Base-by-base conservation (phyloP, 805 yeast genomes). In the Millerago galiae region DNA sequence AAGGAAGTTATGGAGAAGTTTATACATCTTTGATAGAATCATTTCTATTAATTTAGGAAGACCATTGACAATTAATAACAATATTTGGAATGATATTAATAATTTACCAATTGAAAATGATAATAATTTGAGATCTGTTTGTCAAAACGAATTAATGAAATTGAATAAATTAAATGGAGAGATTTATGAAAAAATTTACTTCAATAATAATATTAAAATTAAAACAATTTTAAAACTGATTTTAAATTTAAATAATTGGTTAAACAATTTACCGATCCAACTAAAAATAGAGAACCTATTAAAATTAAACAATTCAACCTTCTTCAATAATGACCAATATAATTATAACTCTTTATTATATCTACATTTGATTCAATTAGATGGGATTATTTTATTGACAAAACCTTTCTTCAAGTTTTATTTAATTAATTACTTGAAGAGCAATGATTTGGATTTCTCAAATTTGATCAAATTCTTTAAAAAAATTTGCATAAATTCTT, bases 401-500 rank as follows among this genome's bases (percentile, higher is more conserved):
- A 48, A 62, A n/a, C 70, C 71, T 14, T 65, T 65, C 39, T 63
- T 62, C 43, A 53, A 60, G 49, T 63, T 53, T 44, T 35, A 49
- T 27, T 46, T 60, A 29, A 38, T 38, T 2, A 38, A 34, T 21
- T 12, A 17, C 8, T 24, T 42, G 4, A 38, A 29, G n/a, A n/a
- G 11, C 5, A 18, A 17, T 21, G 34, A 30, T 8, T 25, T 44
- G 3, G 25, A 39, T 8, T 18, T 34, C 3, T 30, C 36, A 8
- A 14, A 27, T 11, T 24, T 41, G 8, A 24, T 47, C 26, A 37
- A 17, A 24, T 21, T 33, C 5, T 59, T 62, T 40, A 51, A 58
- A 38, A 50, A 55, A 9, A 54, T 65, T 2, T 57, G 63, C 43
- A 48, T 60, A 21, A 62, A 55, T 37, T 48, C 65, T 1, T 52